phyloP scores from a whole-genome alignment of 495 filamentous ascomycete genomes.

The Penicillium paxilli region DNA sequence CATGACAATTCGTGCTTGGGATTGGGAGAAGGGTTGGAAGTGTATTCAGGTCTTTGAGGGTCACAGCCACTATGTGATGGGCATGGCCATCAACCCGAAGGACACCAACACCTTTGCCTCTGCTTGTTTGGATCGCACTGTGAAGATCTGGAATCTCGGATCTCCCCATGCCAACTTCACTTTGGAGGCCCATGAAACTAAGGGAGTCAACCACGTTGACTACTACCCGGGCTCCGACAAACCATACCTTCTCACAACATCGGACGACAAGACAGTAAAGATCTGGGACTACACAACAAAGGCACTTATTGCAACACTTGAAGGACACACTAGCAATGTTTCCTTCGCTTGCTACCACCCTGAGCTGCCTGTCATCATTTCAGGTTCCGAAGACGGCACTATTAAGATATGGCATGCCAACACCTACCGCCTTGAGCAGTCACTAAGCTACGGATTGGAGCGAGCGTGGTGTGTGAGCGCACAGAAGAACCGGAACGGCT shows the following conservation, averaged over 20 bases:
- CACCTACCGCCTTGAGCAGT: slow-evolving; percentile 93
- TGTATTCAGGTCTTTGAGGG: slow-evolving; percentile 97
- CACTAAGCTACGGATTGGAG: slow-evolving; percentile 91
- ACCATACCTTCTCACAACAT: slow-evolving; percentile 94
- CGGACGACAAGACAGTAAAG: slow-evolving; percentile 91
- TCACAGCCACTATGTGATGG: slow-evolving; percentile 98
- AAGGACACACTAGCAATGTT: slow-evolving; percentile 98
- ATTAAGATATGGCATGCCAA: slow-evolving; percentile 99
- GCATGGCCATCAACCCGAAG: slow-evolving; percentile 98
- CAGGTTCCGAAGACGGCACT: slow-evolving; percentile 97
- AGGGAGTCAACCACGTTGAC: slow-evolving; percentile 97
- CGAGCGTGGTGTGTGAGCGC: slow-evolving; percentile 97
- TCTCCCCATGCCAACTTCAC: slow-evolving; percentile 90
- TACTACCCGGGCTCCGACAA: slow-evolving; percentile 97
- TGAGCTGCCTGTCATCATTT: slow-evolving; percentile 95
- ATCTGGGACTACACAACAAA: slow-evolving; percentile 99
- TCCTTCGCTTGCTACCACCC: slow-evolving; percentile 98
- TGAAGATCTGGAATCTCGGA: slow-evolving; percentile 98
- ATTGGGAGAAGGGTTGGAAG: slow-evolving; percentile 99
- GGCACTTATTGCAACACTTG: slow-evolving; percentile 90
- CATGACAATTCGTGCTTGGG: slow-evolving; percentile 99
- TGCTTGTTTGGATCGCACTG: slow-evolving; percentile 92
- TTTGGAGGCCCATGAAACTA: slow-evolving; percentile 94
- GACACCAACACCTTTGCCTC: slow-evolving; percentile 98
- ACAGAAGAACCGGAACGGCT: slow-evolving; percentile 87